Percentiles rank a stretch among this genome's conserved stretches.
Conservation (phyloP, 306 rosid genomes). For the Lathyrus sativus region DNA sequence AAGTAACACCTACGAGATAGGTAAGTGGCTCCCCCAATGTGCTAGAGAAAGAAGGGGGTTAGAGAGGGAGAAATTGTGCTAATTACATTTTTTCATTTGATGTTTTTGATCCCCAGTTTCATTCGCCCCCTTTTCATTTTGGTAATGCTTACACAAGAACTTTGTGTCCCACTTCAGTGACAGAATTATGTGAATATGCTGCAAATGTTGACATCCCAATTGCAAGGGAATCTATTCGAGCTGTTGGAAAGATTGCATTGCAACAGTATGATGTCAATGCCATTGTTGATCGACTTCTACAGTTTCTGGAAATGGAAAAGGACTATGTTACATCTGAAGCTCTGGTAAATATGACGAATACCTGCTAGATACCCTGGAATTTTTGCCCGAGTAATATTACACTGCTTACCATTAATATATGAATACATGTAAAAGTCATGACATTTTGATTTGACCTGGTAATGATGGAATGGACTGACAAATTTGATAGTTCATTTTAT, state of each 20-base stretch:
- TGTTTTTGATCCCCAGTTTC: slow-evolving; percentile 30
- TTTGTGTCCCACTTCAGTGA: slow-evolving; percentile 65
- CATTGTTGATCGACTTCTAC: slow-evolving; percentile 96
- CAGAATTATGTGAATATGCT: slow-evolving; percentile 98
- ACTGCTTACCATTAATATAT: slow-evolving; percentile 29
- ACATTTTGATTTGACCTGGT: slow-evolving; percentile 22
- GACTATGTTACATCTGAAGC: slow-evolving; percentile 99
- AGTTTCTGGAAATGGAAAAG: slow-evolving; percentile 99
- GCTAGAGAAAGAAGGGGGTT: slow-evolving; percentile 9
- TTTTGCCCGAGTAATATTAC: slow-evolving; percentile 15
- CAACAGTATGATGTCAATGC: slow-evolving; percentile 99
- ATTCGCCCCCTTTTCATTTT: slow-evolving; percentile 17
- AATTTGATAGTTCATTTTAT: slow-evolving; percentile 40
- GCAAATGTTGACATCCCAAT: slow-evolving; percentile 99
- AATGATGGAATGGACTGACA: slow-evolving; percentile 27
- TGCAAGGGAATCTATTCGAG: slow-evolving; percentile 99
- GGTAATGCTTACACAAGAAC: slow-evolving; percentile 39
- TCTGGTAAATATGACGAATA: slow-evolving; percentile 65
- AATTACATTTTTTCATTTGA: slow-evolving; percentile 21
- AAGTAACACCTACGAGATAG: slow-evolving; percentile 96
- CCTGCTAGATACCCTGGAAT: slow-evolving; percentile 29
- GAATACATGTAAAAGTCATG: slow-evolving; percentile 22
- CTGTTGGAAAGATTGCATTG: slow-evolving; percentile 97
- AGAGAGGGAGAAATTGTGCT: slow-evolving; percentile 13
- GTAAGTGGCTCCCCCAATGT: slow-evolving; percentile 48